Percentiles rank a stretch among this genome's conserved stretches.
These are phyloP conservation scores for Acer saccharum DNA, from an alignment of 345 rosid genomes.

Conservation along the genomic window DNA sequence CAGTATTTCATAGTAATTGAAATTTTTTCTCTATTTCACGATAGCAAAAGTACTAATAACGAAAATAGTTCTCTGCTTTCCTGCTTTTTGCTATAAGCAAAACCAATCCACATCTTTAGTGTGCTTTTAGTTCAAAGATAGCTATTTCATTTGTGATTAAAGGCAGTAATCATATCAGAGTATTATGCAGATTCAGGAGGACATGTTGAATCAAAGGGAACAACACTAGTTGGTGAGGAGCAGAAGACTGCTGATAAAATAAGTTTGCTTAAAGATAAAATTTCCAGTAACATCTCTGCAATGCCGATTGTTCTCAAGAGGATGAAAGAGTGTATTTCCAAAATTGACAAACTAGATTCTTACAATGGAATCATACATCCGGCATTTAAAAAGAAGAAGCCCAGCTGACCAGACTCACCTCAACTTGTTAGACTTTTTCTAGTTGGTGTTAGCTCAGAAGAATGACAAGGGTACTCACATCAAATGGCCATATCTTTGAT, in stretches of 20 bases:
- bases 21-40: background rate
- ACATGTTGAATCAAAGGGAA: slow-evolving; percentile 19
- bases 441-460: slow-evolving; percentile 6
- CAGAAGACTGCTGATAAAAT: slow-evolving; percentile 39
- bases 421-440: background rate
- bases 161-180: background rate
- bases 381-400: slow-evolving; percentile 41
- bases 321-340: slow-evolving; percentile 56
- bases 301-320: slow-evolving; percentile 56
- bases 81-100: background rate
- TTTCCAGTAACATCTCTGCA: slow-evolving; percentile 43
- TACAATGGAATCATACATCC: slow-evolving; percentile 51
- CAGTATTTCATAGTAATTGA: background rate
- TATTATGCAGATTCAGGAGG: slow-evolving; percentile 24
- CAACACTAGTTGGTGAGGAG: slow-evolving; percentile 29
- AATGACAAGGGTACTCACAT: background rate
- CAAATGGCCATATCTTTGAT: background rate
- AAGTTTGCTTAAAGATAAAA: slow-evolving; percentile 48
- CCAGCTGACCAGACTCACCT: slow-evolving; percentile 22
- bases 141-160: background rate
- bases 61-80: background rate
- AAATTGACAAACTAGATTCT: slow-evolving; percentile 53
- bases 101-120: background rate
- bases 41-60: background rate
- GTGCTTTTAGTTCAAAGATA: background rate